Base-by-base conservation (phyloP, 2,329 filamentous ascomycete species). In the Rutstroemia sp. region DNA sequence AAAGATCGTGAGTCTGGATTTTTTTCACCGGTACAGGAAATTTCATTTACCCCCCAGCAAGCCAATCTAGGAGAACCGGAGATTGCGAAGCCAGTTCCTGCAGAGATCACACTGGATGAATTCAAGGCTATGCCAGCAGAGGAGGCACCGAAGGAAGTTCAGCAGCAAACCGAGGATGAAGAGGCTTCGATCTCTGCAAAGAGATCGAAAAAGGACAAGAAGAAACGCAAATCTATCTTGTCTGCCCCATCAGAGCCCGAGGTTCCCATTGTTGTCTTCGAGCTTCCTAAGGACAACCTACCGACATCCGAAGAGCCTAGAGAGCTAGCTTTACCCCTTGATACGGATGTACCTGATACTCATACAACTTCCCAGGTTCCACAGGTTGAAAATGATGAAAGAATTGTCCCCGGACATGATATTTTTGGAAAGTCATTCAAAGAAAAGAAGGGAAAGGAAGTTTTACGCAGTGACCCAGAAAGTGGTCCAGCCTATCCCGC, bases 401-500 rank as follows among this genome's bases (percentile, higher is more conserved):
- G 19, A 44, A 21, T 56, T 23, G 39, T 56, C 27, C 39, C 25
- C 38, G 39, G 40, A 19, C 17, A 56, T 45, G 47, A 56, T 51
- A 5, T 38, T 45, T 56, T 23, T 19, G 39, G 19, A 44, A 45
- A 21, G 45, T 59, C 64, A 27, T 64, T 66, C 53, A 63, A 60
- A 57, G 62, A 61, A 58, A 68, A 64, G 49, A 62, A 64, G 46
- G 53, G 54, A 19, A 62, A 61, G 34, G 56, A 52, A 48, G 45
- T 46, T 51, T 61, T 62, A 44, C 57, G 30, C 36, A 40, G 47
- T 16, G 25, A 16, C 30, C 59, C 58, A 17, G 58, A 61, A 38
- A 61, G 48, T 16, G 62, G 49, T 10, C 51, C 57, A 39, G 48
- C 46, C 16, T 51, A 39, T 51, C 54, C 52, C 36, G 10, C 53